A percentile compares a stretch with the other conserved stretches of the same genome.
Evolutionary conservation across 2,329 filamentous ascomycete genomes (phyloP).

Genomic region (Lojkania enalia): DNA sequence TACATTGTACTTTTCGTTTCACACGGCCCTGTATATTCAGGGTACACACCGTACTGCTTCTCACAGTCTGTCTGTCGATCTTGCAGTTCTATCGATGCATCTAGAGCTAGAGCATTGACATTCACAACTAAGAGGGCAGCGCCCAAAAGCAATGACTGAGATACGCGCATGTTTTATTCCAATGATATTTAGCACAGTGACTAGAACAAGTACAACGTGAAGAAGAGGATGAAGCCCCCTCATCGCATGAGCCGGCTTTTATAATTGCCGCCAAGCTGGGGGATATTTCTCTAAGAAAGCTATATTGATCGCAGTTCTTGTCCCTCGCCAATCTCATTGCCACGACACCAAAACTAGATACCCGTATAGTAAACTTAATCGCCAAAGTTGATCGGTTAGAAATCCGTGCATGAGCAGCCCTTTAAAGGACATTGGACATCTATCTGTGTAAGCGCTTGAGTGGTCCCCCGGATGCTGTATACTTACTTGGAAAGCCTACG

Average conservation of each 20-base stretch:
- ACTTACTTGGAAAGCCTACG: conserved; percentile 11
- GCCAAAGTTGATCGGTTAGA: no score
- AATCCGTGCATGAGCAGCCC: conserved; percentile 10
- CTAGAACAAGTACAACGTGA: no score
- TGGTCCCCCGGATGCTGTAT: no score
- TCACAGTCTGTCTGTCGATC: not conserved
- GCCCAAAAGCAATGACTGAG: no score
- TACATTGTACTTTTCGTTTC: not conserved
- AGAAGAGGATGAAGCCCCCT: no score
- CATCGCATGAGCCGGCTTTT: not conserved
- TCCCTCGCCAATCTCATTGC: not conserved
- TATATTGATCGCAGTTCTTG: not conserved
- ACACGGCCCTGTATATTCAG: conserved; percentile 2
- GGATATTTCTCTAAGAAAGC: not conserved
- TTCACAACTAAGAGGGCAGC: not conserved
- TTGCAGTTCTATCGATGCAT: not conserved
- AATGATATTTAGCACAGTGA: no score
- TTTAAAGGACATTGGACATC: conserved; percentile 9
- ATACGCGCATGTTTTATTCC: no score
- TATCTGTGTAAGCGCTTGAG: not conserved
- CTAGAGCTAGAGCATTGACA: not conserved
- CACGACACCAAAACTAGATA: not conserved
- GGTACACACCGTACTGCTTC: not conserved
- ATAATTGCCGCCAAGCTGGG: not conserved
- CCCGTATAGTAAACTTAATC: no score